Conservation (phyloP, 805 yeast genomes). For the Lipomyces starkeyi region DNA sequence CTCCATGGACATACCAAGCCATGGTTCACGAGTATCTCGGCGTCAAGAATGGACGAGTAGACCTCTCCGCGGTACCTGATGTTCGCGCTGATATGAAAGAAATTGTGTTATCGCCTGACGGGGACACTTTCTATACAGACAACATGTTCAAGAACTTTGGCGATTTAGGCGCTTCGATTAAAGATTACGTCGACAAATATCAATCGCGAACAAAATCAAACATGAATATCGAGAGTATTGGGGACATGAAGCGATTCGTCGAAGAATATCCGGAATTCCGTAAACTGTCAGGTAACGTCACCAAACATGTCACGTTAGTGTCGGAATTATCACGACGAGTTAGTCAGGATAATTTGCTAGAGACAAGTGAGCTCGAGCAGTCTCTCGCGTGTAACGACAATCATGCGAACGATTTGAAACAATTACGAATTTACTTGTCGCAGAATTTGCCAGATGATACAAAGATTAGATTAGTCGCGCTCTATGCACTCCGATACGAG, state of each 20-base stretch:
- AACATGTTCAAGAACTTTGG: constrained; percentile 92
- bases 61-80: constrained; percentile 61
- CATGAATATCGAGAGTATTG: constrained; percentile 73
- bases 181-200: constrained; percentile 80
- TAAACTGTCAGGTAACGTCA: constrained; percentile 82
- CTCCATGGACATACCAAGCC: constrained; percentile 98
- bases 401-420: constrained; percentile 61
- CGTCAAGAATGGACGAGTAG: constrained; percentile 79
- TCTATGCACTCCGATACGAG: constrained; percentile 78
- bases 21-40: constrained; percentile 95
- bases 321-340: constrained; percentile 83
- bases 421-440: constrained; percentile 61
- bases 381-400: constrained; percentile 70
- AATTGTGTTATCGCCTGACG: constrained; percentile 68
- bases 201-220: constrained; percentile 78
- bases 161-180: constrained; percentile 87
- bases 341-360: constrained; percentile 68
- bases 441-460: constrained; percentile 52
- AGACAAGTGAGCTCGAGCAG: constrained; percentile 89
- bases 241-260: constrained; percentile 88
- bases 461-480: constrained; percentile 73
- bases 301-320: constrained; percentile 90
- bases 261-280: constrained; percentile 95
- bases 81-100: constrained; percentile 64
- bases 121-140: constrained; percentile 77